Percentiles rank a stretch among this genome's conserved stretches.
Conservation (phyloP, 2,329 filamentous ascomycete species). For the Tetracladium maxilliforme region DNA sequence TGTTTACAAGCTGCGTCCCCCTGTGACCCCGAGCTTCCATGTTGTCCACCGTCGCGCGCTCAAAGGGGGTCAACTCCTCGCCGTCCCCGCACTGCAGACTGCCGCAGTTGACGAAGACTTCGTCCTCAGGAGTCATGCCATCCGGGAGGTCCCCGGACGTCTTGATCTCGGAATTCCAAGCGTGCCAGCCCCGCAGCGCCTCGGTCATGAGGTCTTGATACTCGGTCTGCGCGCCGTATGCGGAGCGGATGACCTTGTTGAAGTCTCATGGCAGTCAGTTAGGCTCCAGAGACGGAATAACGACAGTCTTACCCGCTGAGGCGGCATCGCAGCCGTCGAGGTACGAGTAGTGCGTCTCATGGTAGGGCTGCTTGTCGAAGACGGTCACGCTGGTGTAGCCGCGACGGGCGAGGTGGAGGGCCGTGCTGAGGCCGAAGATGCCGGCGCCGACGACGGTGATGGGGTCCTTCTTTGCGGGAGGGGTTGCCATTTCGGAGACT, state of each 20-base stretch:
- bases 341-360: slow-evolving; percentile 23
- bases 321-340: slow-evolving; percentile 24
- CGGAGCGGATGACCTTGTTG: slow-evolving; percentile 27
- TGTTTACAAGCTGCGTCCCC: too few species aligned
- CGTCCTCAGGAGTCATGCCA: slow-evolving; percentile 19
- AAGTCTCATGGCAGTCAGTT: slow-evolving; percentile 13
- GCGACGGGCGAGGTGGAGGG: slow-evolving; percentile 23
- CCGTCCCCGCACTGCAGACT: slow-evolving; percentile 13
- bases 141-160: slow-evolving; percentile 15
- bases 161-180: slow-evolving; percentile 26
- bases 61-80: slow-evolving; percentile 9
- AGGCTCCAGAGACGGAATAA: slow-evolving; percentile 1
- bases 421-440: slow-evolving; percentile 25
- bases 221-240: slow-evolving; percentile 24
- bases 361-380: slow-evolving; percentile 29
- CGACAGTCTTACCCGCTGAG: slow-evolving; percentile 18
- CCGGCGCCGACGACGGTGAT: slow-evolving; percentile 25
- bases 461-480: slow-evolving; percentile 9
- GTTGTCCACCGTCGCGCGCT: too few species aligned
- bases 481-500: too few species aligned
- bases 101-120: slow-evolving; percentile 22
- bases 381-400: slow-evolving; percentile 31
- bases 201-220: slow-evolving; percentile 30
- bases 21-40: too few species aligned
- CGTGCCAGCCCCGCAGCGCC: slow-evolving; percentile 23